A percentile compares a stretch with the other conserved stretches of the same genome.
Conservation (phyloP, 1,284 basidiomycete genomes). For the Singerocomus inundabilis region DNA sequence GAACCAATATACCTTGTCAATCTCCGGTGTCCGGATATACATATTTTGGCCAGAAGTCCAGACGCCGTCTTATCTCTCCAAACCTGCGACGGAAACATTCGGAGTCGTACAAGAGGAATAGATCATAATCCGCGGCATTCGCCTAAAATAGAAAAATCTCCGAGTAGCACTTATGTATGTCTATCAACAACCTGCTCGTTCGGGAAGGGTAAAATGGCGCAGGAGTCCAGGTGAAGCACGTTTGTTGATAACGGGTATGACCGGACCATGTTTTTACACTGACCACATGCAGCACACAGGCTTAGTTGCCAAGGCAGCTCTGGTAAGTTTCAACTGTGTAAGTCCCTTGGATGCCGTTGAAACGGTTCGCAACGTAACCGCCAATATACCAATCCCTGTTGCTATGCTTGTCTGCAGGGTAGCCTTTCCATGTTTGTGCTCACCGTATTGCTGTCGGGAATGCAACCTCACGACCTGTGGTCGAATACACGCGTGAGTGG, state of each 20-base stretch:
- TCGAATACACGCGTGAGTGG: neutral
- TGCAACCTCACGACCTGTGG: constrained; percentile 3
- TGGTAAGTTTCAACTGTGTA: constrained; percentile 1
- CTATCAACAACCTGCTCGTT: neutral
- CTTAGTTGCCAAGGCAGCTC: constrained; percentile 5
- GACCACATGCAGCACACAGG: neutral
- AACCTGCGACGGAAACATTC: too few relatives aligned
- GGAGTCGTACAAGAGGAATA: too few relatives aligned
- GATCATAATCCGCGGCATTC: too few relatives aligned
- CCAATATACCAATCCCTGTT: neutral
- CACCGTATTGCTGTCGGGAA: neutral
- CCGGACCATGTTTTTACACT: too few relatives aligned
- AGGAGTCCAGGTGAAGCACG: neutral
- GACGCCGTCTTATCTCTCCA: too few relatives aligned
- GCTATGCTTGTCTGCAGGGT: constrained; percentile 9
- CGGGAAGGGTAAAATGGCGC: neutral
- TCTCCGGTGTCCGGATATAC: too few relatives aligned
- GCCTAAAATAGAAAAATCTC: too few relatives aligned
- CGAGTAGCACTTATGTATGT: too few relatives aligned
- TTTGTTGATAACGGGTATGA: neutral
- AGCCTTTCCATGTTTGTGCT: neutral
- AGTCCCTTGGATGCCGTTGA: neutral
- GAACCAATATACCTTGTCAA: too few relatives aligned
- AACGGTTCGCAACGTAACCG: neutral
- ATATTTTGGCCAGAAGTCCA: too few relatives aligned